These are phyloP conservation scores for Metschnikowia amazonensis DNA, from an alignment of 805 yeast genomes.

Conservation along the genomic window DNA sequence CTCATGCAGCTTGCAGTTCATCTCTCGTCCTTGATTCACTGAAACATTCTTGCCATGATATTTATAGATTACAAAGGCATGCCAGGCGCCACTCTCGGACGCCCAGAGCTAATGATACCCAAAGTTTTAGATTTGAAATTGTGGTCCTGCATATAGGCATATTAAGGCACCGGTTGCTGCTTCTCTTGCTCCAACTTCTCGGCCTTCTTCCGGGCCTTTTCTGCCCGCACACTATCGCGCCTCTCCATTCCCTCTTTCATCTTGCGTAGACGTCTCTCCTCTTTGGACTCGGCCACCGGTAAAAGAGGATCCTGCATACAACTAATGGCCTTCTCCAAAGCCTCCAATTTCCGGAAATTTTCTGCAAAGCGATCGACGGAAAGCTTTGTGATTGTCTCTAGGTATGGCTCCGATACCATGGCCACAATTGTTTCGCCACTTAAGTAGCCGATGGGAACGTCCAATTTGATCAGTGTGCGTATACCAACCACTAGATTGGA, in stretches of 20 bases:
- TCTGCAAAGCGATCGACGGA: conserved; percentile 64
- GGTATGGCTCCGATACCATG: conserved; percentile 51
- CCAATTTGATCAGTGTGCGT: conserved; percentile 68
- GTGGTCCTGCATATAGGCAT: background rate
- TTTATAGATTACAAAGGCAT: conserved; percentile 1
- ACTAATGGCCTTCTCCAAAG: conserved; percentile 43
- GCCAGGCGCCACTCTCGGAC: background rate
- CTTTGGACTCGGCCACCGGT: conserved; percentile 45
- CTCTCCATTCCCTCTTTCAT: conserved; percentile 44
- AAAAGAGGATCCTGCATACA: conserved; percentile 19
- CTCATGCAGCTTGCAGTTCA: too few species aligned
- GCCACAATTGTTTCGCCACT: conserved; percentile 29
- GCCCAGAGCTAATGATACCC: background rate
- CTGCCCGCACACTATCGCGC: conserved; percentile 18
- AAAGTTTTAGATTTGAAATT: background rate
- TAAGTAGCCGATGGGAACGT: conserved; percentile 68
- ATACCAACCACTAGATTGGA: conserved; percentile 74
- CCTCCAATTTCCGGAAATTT: conserved; percentile 54
- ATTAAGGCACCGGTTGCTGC: background rate
- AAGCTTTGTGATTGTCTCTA: conserved; percentile 48
- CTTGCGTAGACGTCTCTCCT: conserved; percentile 53
- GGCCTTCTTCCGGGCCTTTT: conserved; percentile 11
- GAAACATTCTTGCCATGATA: background rate
- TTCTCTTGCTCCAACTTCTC: conserved; percentile 6
- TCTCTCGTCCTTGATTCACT: background rate